These are phyloP conservation scores for Tolypocladium ovalisporum DNA, from an alignment of 2,329 filamentous ascomycete species.

Conservation along the genomic window DNA sequence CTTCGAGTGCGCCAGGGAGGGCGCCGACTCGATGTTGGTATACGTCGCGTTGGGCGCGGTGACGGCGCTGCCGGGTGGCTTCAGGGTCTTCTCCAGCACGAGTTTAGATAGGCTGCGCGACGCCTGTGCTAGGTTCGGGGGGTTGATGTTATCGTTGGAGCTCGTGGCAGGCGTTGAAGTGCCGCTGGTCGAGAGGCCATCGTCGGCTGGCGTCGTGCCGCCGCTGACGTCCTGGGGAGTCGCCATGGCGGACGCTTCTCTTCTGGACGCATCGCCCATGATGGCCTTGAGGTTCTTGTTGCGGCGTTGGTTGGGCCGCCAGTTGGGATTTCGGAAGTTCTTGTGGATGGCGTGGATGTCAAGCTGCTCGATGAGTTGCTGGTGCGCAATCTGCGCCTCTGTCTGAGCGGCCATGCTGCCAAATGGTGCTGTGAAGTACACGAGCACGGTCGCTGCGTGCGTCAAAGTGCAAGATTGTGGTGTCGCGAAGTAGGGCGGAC, in stretches of 20 bases:
- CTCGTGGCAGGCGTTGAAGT: slow-evolving; percentile 43
- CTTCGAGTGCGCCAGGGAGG: slow-evolving; percentile 72
- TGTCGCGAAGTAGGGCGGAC: neutral
- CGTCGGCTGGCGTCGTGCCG: slow-evolving; percentile 52
- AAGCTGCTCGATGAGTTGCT: slow-evolving; percentile 77
- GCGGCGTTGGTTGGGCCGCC: slow-evolving; percentile 87
- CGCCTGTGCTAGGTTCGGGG: slow-evolving; percentile 75
- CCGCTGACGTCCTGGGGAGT: slow-evolving; percentile 69
- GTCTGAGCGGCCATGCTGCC: slow-evolving; percentile 53
- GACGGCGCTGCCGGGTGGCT: slow-evolving; percentile 18
- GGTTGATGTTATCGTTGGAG: slow-evolving; percentile 28
- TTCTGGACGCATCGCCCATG: slow-evolving; percentile 75
- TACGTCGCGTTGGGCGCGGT: slow-evolving; percentile 69
- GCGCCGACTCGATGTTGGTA: slow-evolving; percentile 92
- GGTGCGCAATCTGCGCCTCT: slow-evolving; percentile 70
- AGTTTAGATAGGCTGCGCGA: slow-evolving; percentile 78
- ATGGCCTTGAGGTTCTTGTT: slow-evolving; percentile 99
- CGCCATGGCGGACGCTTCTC: slow-evolving; percentile 78
- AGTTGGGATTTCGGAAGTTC: slow-evolving; percentile 79
- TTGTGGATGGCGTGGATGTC: slow-evolving; percentile 82
- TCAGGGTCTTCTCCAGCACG: slow-evolving; percentile 73
- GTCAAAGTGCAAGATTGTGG: neutral
- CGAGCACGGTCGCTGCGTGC: neutral
- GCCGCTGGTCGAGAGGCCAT: slow-evolving; percentile 45
- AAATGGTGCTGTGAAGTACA: slow-evolving; percentile 18